Evolutionary conservation across 2,329 filamentous ascomycete species (phyloP).

Genomic region (Fusarium haematococcum): DNA sequence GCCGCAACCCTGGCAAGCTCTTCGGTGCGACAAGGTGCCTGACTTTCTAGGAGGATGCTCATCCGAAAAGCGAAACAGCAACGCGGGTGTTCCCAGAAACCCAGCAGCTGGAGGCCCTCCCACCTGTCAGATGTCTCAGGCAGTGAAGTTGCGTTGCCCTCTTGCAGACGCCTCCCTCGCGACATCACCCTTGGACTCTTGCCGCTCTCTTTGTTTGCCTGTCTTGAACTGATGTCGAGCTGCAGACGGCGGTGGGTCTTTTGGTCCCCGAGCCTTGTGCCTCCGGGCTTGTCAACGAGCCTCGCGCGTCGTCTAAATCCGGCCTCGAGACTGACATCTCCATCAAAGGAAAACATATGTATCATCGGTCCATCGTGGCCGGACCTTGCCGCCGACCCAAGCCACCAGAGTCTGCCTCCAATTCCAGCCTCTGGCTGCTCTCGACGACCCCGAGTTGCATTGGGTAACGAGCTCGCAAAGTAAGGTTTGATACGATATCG

Average conservation of each 20-base stretch:
- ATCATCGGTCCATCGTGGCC: constrained; percentile 37
- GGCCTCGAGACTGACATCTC: constrained; percentile 1
- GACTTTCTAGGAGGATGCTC: constrained; percentile 19
- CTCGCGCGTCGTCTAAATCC: constrained; percentile 9
- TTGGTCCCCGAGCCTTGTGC: background rate
- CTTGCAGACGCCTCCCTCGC: background rate
- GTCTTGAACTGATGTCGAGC: background rate
- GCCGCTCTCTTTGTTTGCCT: background rate
- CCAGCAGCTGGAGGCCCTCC: constrained; percentile 3
- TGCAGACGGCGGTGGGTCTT: constrained; percentile 3
- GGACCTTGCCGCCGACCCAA: constrained; percentile 40
- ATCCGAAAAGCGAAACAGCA: constrained; percentile 5
- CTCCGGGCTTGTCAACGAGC: constrained; percentile 1
- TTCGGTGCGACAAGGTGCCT: constrained; percentile 26
- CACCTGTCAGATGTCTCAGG: constrained; percentile 8
- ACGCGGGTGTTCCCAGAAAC: constrained; percentile 16
- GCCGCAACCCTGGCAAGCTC: constrained; percentile 1
- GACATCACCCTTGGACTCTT: background rate
- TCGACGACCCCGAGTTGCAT: constrained; percentile 32
- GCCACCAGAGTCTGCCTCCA: constrained; percentile 30
- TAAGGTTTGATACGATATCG: constrained; percentile 34
- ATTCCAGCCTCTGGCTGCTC: constrained; percentile 21
- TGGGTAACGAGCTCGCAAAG: constrained; percentile 25
- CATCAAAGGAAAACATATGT: constrained; percentile 5
- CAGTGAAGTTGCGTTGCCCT: constrained; percentile 5